Conservation (phyloP, 2,329 filamentous ascomycete genomes). For the Phialophora macrospora region DNA sequence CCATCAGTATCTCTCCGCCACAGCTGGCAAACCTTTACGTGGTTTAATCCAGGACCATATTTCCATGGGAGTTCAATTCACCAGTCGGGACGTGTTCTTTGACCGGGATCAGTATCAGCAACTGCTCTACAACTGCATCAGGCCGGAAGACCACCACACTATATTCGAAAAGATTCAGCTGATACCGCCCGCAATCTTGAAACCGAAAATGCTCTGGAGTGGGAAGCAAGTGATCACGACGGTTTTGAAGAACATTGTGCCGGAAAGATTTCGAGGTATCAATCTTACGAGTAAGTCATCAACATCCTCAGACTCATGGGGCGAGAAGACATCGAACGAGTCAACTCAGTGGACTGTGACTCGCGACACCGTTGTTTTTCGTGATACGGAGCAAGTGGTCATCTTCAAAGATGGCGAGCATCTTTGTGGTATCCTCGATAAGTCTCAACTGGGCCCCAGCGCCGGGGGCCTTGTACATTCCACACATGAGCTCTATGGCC, state of each 20-base stretch:
- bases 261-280: constrained; percentile 73
- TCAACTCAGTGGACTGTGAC: constrained; percentile 47
- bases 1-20: constrained; percentile 93
- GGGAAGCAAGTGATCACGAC: constrained; percentile 96
- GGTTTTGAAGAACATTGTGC: constrained; percentile 88
- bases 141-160: constrained; percentile 89
- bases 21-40: constrained; percentile 88
- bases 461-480: constrained; percentile 88
- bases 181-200: constrained; percentile 78
- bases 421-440: constrained; percentile 89
- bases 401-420: constrained; percentile 86
- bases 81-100: constrained; percentile 90
- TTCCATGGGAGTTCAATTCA: constrained; percentile 89
- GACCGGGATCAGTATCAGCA: constrained; percentile 87
- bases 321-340: constrained; percentile 52
- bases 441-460: constrained; percentile 88
- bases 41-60: constrained; percentile 99
- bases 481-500: constrained; percentile 90
- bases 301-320: constrained; percentile 81
- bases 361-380: constrained; percentile 28
- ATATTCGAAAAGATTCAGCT: constrained; percentile 80
- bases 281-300: constrained; percentile 80
- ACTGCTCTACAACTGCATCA: constrained; percentile 85
- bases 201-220: constrained; percentile 83
- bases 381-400: constrained; percentile 75